A percentile compares a stretch with the other conserved stretches of the same genome.
phyloP scores from a whole-genome alignment of 2,329 filamentous ascomycete species.

The Hypoxylon sp. region DNA sequence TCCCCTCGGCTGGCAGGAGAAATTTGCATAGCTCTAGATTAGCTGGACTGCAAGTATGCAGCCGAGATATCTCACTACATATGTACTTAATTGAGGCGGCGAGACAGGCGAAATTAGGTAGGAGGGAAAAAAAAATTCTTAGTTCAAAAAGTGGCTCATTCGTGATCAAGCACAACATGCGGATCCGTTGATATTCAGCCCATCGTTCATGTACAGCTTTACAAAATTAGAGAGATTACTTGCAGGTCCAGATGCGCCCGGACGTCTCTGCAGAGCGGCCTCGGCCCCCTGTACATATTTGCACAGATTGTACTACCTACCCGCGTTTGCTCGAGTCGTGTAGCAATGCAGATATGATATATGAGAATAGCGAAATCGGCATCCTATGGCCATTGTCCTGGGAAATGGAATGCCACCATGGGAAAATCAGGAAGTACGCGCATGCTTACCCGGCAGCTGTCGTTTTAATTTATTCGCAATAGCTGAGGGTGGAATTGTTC shows the following conservation, averaged over 20 bases:
- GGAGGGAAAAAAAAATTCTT: constrained; percentile 33
- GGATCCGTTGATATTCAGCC: constrained; percentile 41
- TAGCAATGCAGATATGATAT: constrained; percentile 38
- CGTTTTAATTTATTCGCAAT: constrained; percentile 8
- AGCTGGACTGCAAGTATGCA: constrained; percentile 30
- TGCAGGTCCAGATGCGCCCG: constrained; percentile 47
- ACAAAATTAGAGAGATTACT: constrained; percentile 44
- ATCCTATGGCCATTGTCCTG: constrained; percentile 39
- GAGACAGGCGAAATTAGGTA: constrained; percentile 36
- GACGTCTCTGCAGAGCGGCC: constrained; percentile 40
- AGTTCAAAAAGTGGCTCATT: constrained; percentile 38
- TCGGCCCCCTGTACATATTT: constrained; percentile 35
- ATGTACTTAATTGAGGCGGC: constrained; percentile 18
- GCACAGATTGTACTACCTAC: constrained; percentile 16
- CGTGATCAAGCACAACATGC: constrained; percentile 41
- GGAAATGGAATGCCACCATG: constrained; percentile 35
- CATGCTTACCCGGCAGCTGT: constrained; percentile 29
- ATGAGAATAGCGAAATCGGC: constrained; percentile 43
- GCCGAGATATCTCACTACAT: constrained; percentile 27
- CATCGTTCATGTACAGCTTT: constrained; percentile 41
- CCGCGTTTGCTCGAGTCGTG: constrained; percentile 10
- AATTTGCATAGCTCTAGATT: constrained; percentile 34
- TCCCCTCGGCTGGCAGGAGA: constrained; percentile 24
- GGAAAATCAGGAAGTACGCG: constrained; percentile 28
- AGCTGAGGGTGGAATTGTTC: not conserved